Conservation (phyloP, 805 yeast genomes). For the Grigorovia transvaalensis region DNA sequence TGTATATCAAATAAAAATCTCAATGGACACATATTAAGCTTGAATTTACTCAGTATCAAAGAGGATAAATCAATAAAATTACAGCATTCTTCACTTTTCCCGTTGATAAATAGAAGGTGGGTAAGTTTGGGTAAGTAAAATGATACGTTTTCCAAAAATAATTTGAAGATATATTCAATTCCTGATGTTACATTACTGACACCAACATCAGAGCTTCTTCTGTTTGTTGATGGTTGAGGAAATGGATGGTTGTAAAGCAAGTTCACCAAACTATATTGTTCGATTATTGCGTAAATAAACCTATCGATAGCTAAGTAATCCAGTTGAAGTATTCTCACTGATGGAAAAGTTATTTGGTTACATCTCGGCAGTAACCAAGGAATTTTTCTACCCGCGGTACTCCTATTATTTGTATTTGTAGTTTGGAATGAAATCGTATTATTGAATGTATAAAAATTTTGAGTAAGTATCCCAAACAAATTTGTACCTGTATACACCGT, state of each 20-base stretch:
- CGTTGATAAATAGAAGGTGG: slow-evolving; percentile 8
- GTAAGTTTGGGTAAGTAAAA: slow-evolving; percentile 10
- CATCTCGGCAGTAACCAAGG: slow-evolving; percentile 7
- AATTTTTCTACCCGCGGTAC: not conserved
- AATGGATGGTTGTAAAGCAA: not conserved
- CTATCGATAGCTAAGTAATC: slow-evolving; percentile 16
- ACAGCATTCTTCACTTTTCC: slow-evolving; percentile 9
- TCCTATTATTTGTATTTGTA: not conserved
- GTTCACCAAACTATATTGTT: slow-evolving; percentile 1
- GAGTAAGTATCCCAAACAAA: not conserved
- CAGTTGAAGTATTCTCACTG: slow-evolving; percentile 7
- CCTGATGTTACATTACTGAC: slow-evolving; percentile 1
- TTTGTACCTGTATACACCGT: not conserved
- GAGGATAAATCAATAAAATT: slow-evolving; percentile 17
- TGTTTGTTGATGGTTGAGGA: not conserved
- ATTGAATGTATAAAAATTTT: not conserved
- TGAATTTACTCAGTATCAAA: slow-evolving; percentile 10
- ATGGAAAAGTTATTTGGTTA: slow-evolving; percentile 11
- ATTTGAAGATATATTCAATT: slow-evolving; percentile 6
- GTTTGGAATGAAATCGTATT: not conserved
- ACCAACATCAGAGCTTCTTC: not conserved
- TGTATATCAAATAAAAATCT: slow-evolving; percentile 14
- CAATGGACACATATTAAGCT: slow-evolving; percentile 6
- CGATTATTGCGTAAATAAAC: slow-evolving; percentile 10
- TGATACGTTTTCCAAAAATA: slow-evolving; percentile 6